These are phyloP conservation scores for Rhodotorula sphaerocarpa DNA, from an alignment of 768 basidiomycete genomes.

Conservation along the genomic window DNA sequence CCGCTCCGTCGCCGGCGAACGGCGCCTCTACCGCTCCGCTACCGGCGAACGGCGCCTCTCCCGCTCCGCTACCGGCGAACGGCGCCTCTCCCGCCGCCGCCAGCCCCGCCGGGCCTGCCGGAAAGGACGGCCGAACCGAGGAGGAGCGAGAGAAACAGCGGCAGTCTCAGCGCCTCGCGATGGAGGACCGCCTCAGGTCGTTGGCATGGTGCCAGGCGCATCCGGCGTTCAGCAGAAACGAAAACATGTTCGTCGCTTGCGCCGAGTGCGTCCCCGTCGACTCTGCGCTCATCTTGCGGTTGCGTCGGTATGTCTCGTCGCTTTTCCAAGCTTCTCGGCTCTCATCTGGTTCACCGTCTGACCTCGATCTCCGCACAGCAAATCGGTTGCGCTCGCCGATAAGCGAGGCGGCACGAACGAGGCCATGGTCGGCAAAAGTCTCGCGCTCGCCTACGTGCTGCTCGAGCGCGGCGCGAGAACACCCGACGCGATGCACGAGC, in stretches of 20 bases:
- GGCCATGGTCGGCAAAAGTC: neutral
- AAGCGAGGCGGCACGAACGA: neutral
- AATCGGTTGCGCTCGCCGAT: conserved; percentile 15
- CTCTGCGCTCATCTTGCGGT: neutral
- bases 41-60: too few relatives aligned
- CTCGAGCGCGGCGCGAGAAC: conserved; percentile 10
- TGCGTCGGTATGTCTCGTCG: conserved; percentile 8
- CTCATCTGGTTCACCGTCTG: neutral
- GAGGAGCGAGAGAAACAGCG: neutral
- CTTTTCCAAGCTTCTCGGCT: too few relatives aligned
- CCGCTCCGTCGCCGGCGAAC: too few relatives aligned
- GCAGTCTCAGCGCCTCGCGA: neutral
- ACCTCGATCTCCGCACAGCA: neutral
- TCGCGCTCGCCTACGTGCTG: conserved; percentile 18
- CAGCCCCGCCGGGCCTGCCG: too few relatives aligned
- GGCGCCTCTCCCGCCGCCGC: too few relatives aligned
- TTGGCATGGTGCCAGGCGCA: neutral
- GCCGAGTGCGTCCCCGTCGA: conserved; percentile 9
- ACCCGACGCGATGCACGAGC: conserved; percentile 4
- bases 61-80: too few relatives aligned
- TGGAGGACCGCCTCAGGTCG: conserved; percentile 4
- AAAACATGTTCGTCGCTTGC: conserved; percentile 4
- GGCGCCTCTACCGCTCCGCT: too few relatives aligned
- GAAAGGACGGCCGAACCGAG: neutral
- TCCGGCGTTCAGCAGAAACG: neutral